Conservation (phyloP, 148 eudicot genomes). For the Rhododendron ferrugineum region DNA sequence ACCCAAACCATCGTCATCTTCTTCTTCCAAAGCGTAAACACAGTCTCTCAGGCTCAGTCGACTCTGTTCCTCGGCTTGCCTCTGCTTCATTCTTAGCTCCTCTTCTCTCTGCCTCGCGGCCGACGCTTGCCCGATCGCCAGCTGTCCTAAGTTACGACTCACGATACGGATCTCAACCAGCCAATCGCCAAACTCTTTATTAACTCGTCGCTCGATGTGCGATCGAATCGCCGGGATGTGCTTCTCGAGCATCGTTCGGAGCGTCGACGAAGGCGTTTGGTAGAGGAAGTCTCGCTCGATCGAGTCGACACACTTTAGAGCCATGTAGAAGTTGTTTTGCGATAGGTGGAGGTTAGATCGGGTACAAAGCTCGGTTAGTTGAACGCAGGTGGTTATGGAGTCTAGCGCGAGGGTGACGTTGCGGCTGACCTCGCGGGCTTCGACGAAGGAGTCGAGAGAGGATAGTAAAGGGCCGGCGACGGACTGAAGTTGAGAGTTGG, state of each 20-base stretch:
- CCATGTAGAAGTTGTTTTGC: constrained; percentile 55
- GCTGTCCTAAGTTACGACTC: constrained; percentile 81
- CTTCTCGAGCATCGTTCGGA: constrained; percentile 63
- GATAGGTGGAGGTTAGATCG: constrained; percentile 53
- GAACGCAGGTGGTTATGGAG: constrained; percentile 31
- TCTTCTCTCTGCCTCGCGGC: constrained; percentile 92
- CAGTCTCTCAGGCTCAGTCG: constrained; percentile 73
- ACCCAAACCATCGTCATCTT: constrained; percentile 55
- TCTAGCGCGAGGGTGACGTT: constrained; percentile 48
- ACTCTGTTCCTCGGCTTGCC: constrained; percentile 94
- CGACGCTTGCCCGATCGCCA: constrained; percentile 91
- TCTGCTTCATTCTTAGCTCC: constrained; percentile 80
- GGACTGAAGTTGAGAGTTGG: constrained; percentile 60
- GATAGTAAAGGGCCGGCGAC: constrained; percentile 59
- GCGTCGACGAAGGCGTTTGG: constrained; percentile 52
- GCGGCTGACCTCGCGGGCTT: constrained; percentile 37
- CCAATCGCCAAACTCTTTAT: constrained; percentile 86
- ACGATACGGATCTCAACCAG: constrained; percentile 83
- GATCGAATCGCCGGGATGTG: constrained; percentile 67
- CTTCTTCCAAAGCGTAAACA: constrained; percentile 80
- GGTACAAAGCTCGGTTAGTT: constrained; percentile 52
- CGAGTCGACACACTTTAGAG: constrained; percentile 55
- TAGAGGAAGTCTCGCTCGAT: constrained; percentile 42
- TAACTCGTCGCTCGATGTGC: constrained; percentile 61
- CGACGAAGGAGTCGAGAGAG: constrained; percentile 58